Percentiles rank a stretch among this genome's conserved stretches.
These are phyloP conservation scores for Starmerella etchellsii DNA, from an alignment of 805 yeast species.

Conservation along the genomic window DNA sequence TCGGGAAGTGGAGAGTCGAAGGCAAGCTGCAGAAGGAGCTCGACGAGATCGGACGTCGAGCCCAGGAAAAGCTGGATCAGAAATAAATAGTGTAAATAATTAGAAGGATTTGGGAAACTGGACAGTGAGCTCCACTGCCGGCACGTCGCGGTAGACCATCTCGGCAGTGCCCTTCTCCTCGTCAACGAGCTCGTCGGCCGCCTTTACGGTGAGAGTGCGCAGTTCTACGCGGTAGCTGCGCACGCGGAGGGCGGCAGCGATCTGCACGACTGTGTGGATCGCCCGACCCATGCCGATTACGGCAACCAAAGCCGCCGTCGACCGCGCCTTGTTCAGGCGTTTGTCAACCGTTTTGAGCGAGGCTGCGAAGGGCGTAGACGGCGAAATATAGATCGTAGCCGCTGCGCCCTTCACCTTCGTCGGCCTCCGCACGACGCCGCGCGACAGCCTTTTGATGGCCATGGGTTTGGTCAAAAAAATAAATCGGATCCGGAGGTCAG, in stretches of 20 bases:
- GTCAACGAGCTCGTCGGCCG: constrained; percentile 51
- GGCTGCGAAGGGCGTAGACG: constrained; percentile 58
- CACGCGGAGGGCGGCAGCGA: constrained; percentile 48
- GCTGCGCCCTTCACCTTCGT: constrained; percentile 1
- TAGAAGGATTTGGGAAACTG: not conserved
- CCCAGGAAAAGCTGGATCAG: constrained; percentile 33
- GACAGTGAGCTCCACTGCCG: constrained; percentile 35
- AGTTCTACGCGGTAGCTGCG: constrained; percentile 43
- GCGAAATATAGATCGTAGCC: constrained; percentile 39
- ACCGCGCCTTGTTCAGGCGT: constrained; percentile 35
- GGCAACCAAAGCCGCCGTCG: constrained; percentile 35
- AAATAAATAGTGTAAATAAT: not conserved
- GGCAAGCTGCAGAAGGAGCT: constrained; percentile 38
- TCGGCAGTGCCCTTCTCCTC: constrained; percentile 25
- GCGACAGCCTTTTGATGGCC: constrained; percentile 8
- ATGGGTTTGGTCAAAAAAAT: constrained; percentile 1
- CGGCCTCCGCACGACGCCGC: constrained; percentile 9
- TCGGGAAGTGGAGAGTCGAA: constrained; percentile 26
- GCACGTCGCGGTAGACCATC: constrained; percentile 29
- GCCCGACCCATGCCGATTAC: constrained; percentile 70
- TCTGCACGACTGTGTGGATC: constrained; percentile 46
- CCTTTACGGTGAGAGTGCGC: constrained; percentile 50
- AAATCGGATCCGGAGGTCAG: too few relatives aligned
- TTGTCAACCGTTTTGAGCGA: constrained; percentile 54
- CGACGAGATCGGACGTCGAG: constrained; percentile 23